phyloP scores from a whole-genome alignment of 192 early-diverging fungal species.

The Backusella liffmaniae region DNA sequence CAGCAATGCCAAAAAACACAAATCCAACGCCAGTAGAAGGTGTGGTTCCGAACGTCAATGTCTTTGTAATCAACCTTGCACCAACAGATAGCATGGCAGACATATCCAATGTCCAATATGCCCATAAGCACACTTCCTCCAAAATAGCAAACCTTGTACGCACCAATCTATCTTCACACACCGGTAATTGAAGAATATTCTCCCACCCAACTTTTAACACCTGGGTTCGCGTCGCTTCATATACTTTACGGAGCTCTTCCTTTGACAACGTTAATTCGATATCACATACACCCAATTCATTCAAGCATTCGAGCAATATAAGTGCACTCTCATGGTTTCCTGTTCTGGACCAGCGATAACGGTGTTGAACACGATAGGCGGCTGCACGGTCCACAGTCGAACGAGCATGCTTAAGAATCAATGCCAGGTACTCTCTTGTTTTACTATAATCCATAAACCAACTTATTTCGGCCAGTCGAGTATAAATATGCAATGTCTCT shows the following conservation, averaged over 20 bases:
- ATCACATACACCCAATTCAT: slow-evolving; percentile 26
- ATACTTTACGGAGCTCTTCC: slow-evolving; percentile 4
- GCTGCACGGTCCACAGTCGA: slow-evolving; percentile 26
- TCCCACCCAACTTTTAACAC: slow-evolving; percentile 23
- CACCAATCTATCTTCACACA: slow-evolving; percentile 18
- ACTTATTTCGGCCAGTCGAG: slow-evolving; percentile 25
- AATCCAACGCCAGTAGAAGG: slow-evolving; percentile 31
- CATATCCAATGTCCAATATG: slow-evolving; percentile 22
- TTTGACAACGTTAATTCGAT: slow-evolving; percentile 8
- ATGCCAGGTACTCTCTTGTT: slow-evolving; percentile 15
- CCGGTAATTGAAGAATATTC: slow-evolving; percentile 17
- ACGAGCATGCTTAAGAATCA: slow-evolving; percentile 22
- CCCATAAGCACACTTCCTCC: slow-evolving; percentile 34
- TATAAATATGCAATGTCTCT: slow-evolving; percentile 34
- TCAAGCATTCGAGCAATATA: slow-evolving; percentile 25
- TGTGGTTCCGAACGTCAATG: slow-evolving; percentile 17
- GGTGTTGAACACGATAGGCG: slow-evolving; percentile 32
- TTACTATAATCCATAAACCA: slow-evolving; percentile 27
- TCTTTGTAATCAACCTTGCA: slow-evolving; percentile 11
- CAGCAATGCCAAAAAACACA: slow-evolving; percentile 35
- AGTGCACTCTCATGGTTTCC: slow-evolving; percentile 11
- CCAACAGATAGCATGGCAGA: slow-evolving; percentile 16
- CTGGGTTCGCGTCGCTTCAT: slow-evolving; percentile 8
- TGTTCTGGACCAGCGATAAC: slow-evolving; percentile 14
- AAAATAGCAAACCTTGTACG: slow-evolving; percentile 24